Evolutionary conservation across 2,329 filamentous ascomycete species (phyloP).

Genomic region (Nothomitra cinnamomea): DNA sequence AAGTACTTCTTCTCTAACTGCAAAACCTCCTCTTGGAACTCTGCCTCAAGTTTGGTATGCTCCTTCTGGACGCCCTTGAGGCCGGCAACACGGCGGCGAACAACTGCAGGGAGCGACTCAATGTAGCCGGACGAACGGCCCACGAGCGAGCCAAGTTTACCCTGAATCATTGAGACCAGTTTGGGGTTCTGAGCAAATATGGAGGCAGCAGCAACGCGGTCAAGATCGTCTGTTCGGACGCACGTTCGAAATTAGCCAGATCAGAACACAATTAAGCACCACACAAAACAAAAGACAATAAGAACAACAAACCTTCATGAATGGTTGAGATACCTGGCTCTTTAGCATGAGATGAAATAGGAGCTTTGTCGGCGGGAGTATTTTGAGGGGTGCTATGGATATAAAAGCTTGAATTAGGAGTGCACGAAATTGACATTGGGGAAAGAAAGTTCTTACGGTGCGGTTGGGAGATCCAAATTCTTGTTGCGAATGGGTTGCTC

Average conservation of each 20-base stretch:
- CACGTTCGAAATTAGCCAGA: slow-evolving; percentile 13
- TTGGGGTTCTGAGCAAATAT: slow-evolving; percentile 93
- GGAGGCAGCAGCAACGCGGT: slow-evolving; percentile 70
- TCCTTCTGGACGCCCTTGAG: slow-evolving; percentile 98
- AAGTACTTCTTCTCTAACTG: slow-evolving; percentile 99
- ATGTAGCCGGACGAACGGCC: slow-evolving; percentile 95
- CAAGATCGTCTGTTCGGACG: slow-evolving; percentile 58
- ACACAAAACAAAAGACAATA: neutral
- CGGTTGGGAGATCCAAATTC: slow-evolving; percentile 42
- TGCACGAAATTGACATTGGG: neutral
- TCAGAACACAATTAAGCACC: slow-evolving; percentile 2
- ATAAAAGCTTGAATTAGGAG: slow-evolving; percentile 7
- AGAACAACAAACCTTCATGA: slow-evolving; percentile 64
- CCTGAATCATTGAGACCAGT: slow-evolving; percentile 94
- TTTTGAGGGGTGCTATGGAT: slow-evolving; percentile 82
- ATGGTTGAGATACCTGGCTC: slow-evolving; percentile 89
- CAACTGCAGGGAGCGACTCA: slow-evolving; percentile 76
- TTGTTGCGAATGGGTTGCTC: slow-evolving; percentile 48
- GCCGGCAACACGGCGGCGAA: slow-evolving; percentile 85
- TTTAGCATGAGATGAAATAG: slow-evolving; percentile 93
- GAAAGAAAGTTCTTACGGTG: slow-evolving; percentile 37
- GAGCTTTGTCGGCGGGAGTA: slow-evolving; percentile 86
- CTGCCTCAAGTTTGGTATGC: slow-evolving; percentile 91
- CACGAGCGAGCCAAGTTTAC: slow-evolving; percentile 81
- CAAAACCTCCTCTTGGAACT: slow-evolving; percentile 97